These are phyloP conservation scores for Kuraishia capsulata DNA, from an alignment of 805 yeast genomes.

Conservation along the genomic window DNA sequence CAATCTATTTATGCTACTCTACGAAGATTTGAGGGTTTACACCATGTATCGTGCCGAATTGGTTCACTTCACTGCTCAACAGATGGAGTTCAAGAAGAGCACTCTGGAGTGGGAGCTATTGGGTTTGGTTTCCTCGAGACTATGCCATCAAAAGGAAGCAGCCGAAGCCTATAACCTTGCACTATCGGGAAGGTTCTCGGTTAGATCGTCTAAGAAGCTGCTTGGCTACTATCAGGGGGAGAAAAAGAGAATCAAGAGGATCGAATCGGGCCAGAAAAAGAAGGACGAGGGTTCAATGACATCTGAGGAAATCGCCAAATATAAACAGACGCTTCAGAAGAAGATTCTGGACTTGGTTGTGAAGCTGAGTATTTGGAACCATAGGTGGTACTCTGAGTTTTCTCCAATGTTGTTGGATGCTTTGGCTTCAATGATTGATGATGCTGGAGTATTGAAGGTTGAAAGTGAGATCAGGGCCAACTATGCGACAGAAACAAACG, in stretches of 20 bases:
- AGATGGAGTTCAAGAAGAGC: conserved; percentile 65
- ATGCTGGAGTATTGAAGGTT: conserved; percentile 73
- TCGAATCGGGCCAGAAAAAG: conserved; percentile 8
- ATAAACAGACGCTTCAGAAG: conserved; percentile 35
- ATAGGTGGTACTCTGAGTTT: conserved; percentile 93
- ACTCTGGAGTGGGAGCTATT: conserved; percentile 89
- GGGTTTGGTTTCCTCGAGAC: conserved; percentile 77
- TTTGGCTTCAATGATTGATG: conserved; percentile 52
- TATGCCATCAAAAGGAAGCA: conserved; percentile 84
- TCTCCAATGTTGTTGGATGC: conserved; percentile 58
- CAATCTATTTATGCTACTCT: conserved; percentile 57
- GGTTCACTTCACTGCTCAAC: conserved; percentile 83
- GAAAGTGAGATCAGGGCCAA: conserved; percentile 62
- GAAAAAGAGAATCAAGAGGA: conserved; percentile 23
- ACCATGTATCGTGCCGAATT: conserved; percentile 92
- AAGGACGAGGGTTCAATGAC: conserved; percentile 5
- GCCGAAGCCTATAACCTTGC: conserved; percentile 75
- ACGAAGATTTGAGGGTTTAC: conserved; percentile 70
- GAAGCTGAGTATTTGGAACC: conserved; percentile 91
- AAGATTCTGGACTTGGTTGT: conserved; percentile 61
- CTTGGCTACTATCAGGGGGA: conserved; percentile 56
- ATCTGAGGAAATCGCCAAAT: conserved; percentile 19
- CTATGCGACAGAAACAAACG: conserved; percentile 44
- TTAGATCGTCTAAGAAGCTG: conserved; percentile 67
- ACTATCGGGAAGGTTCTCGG: conserved; percentile 66